Evolutionary conservation across 169 alveolate genomes (phyloP), one percentile per base, ranked within the genome.

Genomic region (Cryptosporidium bovis): DNA sequence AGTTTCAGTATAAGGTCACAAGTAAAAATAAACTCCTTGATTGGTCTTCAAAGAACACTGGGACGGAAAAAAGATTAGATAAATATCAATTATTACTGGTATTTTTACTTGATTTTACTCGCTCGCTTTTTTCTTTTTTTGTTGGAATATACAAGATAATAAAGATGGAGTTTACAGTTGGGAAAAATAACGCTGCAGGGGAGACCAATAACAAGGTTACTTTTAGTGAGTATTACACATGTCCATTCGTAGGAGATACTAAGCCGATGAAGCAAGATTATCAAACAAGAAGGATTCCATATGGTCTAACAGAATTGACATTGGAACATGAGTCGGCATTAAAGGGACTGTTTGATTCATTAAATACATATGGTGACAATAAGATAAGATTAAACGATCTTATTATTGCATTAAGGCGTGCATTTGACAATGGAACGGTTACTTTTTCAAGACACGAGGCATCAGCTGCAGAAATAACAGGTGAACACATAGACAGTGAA

Each of bases 381-480:
- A 77, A 29, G 51, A 77, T 77, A 10, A 34, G 87, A 44, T 46
- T 77, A 16, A 48, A 77, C 56, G 87, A 77, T 48, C 55, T 77
- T 20, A 48, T 77, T 60, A 31, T 62, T 62, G 87, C 87, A 2
- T 60, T 77, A 33, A 77, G 87, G 33, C 65, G 87, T 27, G 87
- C 87, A 27, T 77, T 77, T 40, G 87, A 77, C 20, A 77, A 77
- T 62, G 87, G 87, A 3, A 77, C 87, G 53, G 87, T 77, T 5
- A 77, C 87, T 7, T 77, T 77, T 29, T 77, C 87, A 15, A 77
- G 87, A 10, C 71, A 77, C n/a, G 87, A 77, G 31, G 87, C 87
- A 12, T 60, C 71, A 40, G 87, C 87, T 18, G 87, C 87, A 24
- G 87, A 77, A 46, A 31, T 77, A 44, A 77, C 87, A 18, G 87